Evolutionary conservation across 345 rosid genomes (phyloP), one percentile per base, ranked within the genome.

Genomic region (Euphorbia peplus): DNA sequence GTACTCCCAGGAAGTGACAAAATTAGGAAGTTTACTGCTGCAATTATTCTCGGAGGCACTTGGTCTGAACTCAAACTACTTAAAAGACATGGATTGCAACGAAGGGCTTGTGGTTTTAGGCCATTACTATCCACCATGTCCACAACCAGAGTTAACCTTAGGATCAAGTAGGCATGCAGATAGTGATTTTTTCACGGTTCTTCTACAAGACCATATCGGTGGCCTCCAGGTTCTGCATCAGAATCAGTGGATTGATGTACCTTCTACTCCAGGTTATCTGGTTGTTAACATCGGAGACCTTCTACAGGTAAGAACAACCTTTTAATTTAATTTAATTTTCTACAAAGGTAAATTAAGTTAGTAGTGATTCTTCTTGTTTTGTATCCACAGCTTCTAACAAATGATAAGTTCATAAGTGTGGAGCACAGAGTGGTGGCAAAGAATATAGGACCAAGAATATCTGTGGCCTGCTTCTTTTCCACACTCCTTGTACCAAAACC

Each of bases 401-500:
- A 88, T 28, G 86, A 77, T 70, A 75, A 69, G 71, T 81, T 83
- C 51, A 75, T 51, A 72, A 84, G 86, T 52, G 73, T 65, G 1
- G 84, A 82, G 56, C 90, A 88, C 39, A 82, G 80, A 15, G 88
- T 85, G 29, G 18, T 76, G 56, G 84, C 90, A 13, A 77, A 64
- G 28, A 39, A 37, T 8, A 66, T 8, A 12, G 85, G 81, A 10
- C 83, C 88, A 16, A 79, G 90, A 70, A 28, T 82, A 26, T 82
- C 90, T 0, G 64, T 83, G 22, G 85, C 84, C 26, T 59, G 78
- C 71, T 80, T 84, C 62, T 79, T 83, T 68, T 41, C 61, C 32
- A 74, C 70, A 15, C 16, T 26, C 57, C 21, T 56, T 13, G n/a
- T 29, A 24, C 28, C 72, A 0, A 46, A 62, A 0, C 35, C 70